Evolutionary conservation across 495 filamentous ascomycete species (phyloP).

Genomic region (Usnea hakonensis): DNA sequence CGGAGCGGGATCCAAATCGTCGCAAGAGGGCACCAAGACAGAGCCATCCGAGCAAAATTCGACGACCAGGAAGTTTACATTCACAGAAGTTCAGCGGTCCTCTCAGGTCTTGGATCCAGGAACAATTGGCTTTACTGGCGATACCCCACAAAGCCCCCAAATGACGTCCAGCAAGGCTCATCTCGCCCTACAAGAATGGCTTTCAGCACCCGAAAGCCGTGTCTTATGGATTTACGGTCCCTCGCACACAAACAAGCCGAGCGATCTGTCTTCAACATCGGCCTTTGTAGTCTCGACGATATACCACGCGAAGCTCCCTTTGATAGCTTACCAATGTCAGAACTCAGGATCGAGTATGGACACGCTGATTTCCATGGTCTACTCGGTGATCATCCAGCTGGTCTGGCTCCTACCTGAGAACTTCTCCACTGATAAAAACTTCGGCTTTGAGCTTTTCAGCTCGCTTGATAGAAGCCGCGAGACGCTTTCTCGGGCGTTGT

Average conservation of each 20-base stretch:
- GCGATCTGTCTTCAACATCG: constrained; percentile 4
- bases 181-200: not conserved
- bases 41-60: too few species aligned
- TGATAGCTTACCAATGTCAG: constrained; percentile 5
- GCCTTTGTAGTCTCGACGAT: not conserved
- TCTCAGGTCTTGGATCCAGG: too few species aligned
- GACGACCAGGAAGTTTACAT: too few species aligned
- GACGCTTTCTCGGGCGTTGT: not conserved
- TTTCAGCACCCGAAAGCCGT: not conserved
- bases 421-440: not conserved
- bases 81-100: too few species aligned
- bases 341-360: not conserved
- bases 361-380: not conserved
- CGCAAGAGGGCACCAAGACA: too few species aligned
- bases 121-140: too few species aligned
- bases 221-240: constrained; percentile 4
- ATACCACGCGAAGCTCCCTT: not conserved
- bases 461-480: constrained; percentile 6
- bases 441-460: not conserved
- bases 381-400: not conserved
- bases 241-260: not conserved
- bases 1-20: too few species aligned
- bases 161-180: too few species aligned
- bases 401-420: constrained; percentile 1
- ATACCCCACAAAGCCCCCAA: too few species aligned